Evolutionary conservation across 2,329 filamentous ascomycete genomes (phyloP), one percentile per base, ranked within the genome.

Genomic region (Calonectria fujianensis): DNA sequence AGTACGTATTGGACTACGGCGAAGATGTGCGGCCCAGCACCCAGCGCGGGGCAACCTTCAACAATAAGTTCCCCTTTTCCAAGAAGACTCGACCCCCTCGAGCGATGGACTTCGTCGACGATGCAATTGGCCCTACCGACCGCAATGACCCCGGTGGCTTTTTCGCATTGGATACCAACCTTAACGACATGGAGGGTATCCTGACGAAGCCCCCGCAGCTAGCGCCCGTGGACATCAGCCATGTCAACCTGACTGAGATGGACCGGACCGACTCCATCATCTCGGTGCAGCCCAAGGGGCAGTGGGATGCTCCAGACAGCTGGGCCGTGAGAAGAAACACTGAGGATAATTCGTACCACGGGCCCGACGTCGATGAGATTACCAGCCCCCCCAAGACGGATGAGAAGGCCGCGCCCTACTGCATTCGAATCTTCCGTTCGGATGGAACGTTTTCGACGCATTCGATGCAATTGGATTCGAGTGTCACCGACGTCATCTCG

Each of bases 391-490:
- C 91, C 9, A 91, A 91, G 65, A 91, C 93, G 2, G 94, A 96
- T 70, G 94, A 96, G 83, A 94, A 95, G 82, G 89, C 91, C 37
- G 89, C 91, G 20, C 92, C 94, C 39, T 98, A 96, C 84, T 98
- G 96, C 83, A 97, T 99, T 82, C 95, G 97, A 41, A 95, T 99
- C 48, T 99, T 99, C 87, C 93, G 96, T 74, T 94, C 94, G 11
- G 96, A 99, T 83, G 95, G 94, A 32, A 98, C 97, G 0, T 99
- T 98, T 86, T 95, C 96, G 9, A 98, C 97, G 0, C 90, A 99
- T 65, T 96, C 96, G 37, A 93, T 96, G 84, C 89, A 93, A 2
- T 87, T 98, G 68, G 95, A 96, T 81, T 93, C 96, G 4, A 96
- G 94, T 0, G 96, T 98, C 24, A 90, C 91, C 24, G 96, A 99